A percentile compares a stretch with the other conserved stretches of the same genome.
phyloP scores from a whole-genome alignment of 2,329 filamentous ascomycete genomes.

The Tolypocladium amazonense region DNA sequence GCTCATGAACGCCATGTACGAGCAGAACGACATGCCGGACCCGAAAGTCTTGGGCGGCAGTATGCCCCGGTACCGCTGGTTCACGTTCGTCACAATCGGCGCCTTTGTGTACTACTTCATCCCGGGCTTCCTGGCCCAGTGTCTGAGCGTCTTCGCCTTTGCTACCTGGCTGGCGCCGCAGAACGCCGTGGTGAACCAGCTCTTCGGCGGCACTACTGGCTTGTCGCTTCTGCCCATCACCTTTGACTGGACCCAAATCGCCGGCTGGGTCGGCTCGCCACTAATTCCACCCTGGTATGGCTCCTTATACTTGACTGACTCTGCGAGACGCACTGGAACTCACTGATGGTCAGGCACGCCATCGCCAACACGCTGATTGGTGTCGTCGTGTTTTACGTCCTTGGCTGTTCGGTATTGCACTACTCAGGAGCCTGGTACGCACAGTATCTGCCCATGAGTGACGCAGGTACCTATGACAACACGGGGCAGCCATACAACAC shows the following conservation, averaged over 20 bases:
- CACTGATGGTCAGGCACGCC: slow-evolving; percentile 40
- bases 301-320: not conserved
- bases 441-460: slow-evolving; percentile 57
- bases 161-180: slow-evolving; percentile 63
- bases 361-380: slow-evolving; percentile 65
- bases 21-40: slow-evolving; percentile 39
- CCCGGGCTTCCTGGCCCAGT: slow-evolving; percentile 58
- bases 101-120: slow-evolving; percentile 60
- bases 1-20: slow-evolving; percentile 64
- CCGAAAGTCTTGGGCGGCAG: slow-evolving; percentile 48
- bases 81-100: slow-evolving; percentile 43
- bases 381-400: slow-evolving; percentile 53
- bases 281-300: slow-evolving; percentile 57
- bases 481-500: slow-evolving; percentile 55
- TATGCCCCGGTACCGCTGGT: slow-evolving; percentile 57
- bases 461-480: slow-evolving; percentile 63
- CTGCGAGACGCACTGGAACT: not conserved
- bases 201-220: slow-evolving; percentile 61
- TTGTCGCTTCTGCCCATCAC: slow-evolving; percentile 60
- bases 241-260: slow-evolving; percentile 67
- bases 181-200: slow-evolving; percentile 57
- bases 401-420: slow-evolving; percentile 49
- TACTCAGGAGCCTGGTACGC: slow-evolving; percentile 57
- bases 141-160: slow-evolving; percentile 60
- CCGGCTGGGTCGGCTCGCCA: slow-evolving; percentile 57